Base-by-base conservation (phyloP, 495 filamentous ascomycete genomes). In the Penicillium egyptiacum region DNA sequence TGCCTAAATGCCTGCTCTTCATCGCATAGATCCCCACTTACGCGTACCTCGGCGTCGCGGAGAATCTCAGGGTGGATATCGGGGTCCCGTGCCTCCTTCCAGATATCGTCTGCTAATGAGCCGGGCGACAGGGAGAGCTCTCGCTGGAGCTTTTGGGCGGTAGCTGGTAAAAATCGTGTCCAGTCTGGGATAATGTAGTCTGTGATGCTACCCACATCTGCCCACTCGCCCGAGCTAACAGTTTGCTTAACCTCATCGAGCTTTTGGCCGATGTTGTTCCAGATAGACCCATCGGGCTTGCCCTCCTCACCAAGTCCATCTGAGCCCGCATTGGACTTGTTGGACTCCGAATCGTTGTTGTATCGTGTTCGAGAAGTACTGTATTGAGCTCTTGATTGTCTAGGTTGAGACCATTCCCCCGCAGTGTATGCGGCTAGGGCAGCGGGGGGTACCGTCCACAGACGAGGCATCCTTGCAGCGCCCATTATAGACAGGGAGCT, bases 91-190 rank as follows among this genome's bases (percentile, higher is more conserved):
- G 94, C 89, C 63, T 98, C 94, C 56, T 79, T 77, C 94, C 94
- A 98, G 42, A 98, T 94, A 46, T 96, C 89, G 54, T 92, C 86
- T 31, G 94, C 90, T 16, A 98, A 77, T 4, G 91, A 94, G 5
- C 90, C 92, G 3, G 90, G 88, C 0, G 85, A 81, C 82, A 93
- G 86, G 20, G 88, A 91, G 12, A 97, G 80, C 75, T 98, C 93
- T 22, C 83, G 81, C 61, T 96, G 92, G 2, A 98, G 82, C 69
- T 96, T 96, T 50, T 83, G 81, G 14, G 92, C 75, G 53, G 88
- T 91, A 25, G 75, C 88, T 4, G 93, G 92, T 7, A 98, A 73
- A 17, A 81, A 69, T 45, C 83, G 83, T 19, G 86, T 83, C 94
- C 94, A 98, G 5, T 89, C 86, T 2, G 93, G 93, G 22, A 92